Base-by-base conservation (phyloP, 1,284 basidiomycete genomes). In the Ustilago loliicola region DNA sequence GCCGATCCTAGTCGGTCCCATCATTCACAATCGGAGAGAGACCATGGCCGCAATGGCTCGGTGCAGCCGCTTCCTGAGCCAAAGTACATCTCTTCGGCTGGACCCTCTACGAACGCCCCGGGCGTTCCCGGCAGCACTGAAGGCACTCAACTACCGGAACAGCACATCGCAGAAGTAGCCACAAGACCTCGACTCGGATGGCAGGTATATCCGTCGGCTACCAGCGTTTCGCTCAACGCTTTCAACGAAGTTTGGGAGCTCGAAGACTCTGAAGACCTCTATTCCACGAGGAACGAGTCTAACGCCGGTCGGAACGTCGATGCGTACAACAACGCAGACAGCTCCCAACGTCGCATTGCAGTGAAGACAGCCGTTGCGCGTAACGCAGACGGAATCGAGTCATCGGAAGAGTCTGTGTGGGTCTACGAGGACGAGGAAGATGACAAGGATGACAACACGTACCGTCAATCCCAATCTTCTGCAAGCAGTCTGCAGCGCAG, bases 221-320 rank as follows among this genome's bases (percentile, higher is more conserved):
- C 70, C 3, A 60, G 60, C 36, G 58, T 82, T n/a, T 62, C 75
- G 9, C 42, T 80, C 25, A 67, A 73, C 17, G 77, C 80, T 1
- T 82, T 69, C 71, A 82, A 80, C 66, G 80, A 82, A 53, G 80
- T 79, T 1, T 81, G 79, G 80, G 80, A 82, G 25, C 65, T 82
- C 11, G 80, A 79, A 47, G 80, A 82, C 36, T 64, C 74, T 1
- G 80, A 78, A 17, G 80, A 81, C 5, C 60, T 75, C 21, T 68
- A 77, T 57, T 45, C 32, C 2, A 56, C 59, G 34, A 59, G 62
- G 25, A 57, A 21, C 13, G 61, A 62, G 13, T 29, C 47, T 2
- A 53, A 69, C 13, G 17, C 34, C 19, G 30, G 21, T 40, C 63
- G 62, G 0, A 17, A 34, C 15, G 7, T 29, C 7, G 27, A 21